A percentile compares a stretch with the other conserved stretches of the same genome.
Evolutionary conservation across 345 rosid genomes (phyloP).

Genomic region (Erysimum cheiranthoides): DNA sequence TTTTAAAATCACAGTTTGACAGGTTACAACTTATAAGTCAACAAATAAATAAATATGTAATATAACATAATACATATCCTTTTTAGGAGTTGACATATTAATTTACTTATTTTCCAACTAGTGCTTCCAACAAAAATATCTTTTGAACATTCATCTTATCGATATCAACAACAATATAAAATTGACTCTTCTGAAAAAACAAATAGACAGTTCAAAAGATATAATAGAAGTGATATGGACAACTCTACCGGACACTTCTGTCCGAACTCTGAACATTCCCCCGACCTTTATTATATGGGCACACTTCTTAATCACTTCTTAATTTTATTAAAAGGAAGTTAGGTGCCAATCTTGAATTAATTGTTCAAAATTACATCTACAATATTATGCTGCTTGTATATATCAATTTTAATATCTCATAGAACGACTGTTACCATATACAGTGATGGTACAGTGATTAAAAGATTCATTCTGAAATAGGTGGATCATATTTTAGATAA

Average conservation of each 20-base stretch:
- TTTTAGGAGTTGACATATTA: slow-evolving; percentile 39
- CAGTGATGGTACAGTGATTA: too few relatives aligned
- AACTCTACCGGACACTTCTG: slow-evolving; percentile 27
- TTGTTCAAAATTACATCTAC: not conserved
- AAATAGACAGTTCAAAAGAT: not conserved
- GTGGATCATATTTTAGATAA: too few relatives aligned
- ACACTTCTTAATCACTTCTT: slow-evolving; percentile 24
- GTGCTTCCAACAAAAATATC: slow-evolving; percentile 32
- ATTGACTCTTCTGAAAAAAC: not conserved
- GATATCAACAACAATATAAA: slow-evolving; percentile 29
- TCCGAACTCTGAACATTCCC: slow-evolving; percentile 37
- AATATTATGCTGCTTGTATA: not conserved
- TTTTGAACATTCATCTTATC: slow-evolving; percentile 21
- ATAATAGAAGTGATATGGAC: slow-evolving; percentile 32
- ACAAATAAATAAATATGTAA: slow-evolving; percentile 15
- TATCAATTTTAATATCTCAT: too few relatives aligned
- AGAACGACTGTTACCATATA: not conserved
- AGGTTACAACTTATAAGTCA: slow-evolving; percentile 30
- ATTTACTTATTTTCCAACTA: slow-evolving; percentile 23
- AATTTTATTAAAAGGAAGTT: slow-evolving; percentile 25
- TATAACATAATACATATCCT: slow-evolving; percentile 22
- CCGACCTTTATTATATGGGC: slow-evolving; percentile 7
- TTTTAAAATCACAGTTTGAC: slow-evolving; percentile 23
- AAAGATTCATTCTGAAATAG: too few relatives aligned
- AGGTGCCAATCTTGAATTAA: slow-evolving; percentile 5